These are phyloP conservation scores for Collybiopsis confluens DNA, from an alignment of 768 basidiomycete genomes.

Conservation along the genomic window DNA sequence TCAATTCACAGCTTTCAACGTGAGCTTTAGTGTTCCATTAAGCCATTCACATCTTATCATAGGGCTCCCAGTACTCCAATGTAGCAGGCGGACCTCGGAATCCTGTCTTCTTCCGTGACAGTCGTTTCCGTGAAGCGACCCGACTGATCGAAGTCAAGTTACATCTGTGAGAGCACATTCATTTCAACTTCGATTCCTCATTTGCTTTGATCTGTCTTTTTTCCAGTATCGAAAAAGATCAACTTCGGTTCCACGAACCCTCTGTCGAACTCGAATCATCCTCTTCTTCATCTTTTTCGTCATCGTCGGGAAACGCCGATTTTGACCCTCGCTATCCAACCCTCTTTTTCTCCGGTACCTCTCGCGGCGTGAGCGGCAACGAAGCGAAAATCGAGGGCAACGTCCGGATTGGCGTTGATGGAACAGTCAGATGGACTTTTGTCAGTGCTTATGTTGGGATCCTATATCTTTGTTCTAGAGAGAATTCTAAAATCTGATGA, in stretches of 20 bases:
- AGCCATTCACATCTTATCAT: conserved; percentile 7
- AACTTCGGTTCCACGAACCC: not conserved
- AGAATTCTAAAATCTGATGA: conserved; percentile 9
- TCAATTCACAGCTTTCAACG: conserved; percentile 41
- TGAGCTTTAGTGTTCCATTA: conserved; percentile 18
- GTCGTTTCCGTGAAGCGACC: conserved; percentile 59
- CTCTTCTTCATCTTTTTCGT: too few species aligned
- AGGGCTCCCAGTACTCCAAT: conserved; percentile 27
- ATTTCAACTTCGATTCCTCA: conserved; percentile 16
- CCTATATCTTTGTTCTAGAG: not conserved
- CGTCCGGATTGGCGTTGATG: conserved; percentile 44
- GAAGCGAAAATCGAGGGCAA: conserved; percentile 45
- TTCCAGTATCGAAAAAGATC: conserved; percentile 15
- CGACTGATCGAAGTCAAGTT: conserved; percentile 58
- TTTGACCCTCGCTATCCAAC: conserved; percentile 31
- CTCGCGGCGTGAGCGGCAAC: conserved; percentile 35
- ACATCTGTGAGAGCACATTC: conserved; percentile 24
- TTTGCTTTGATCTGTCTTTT: too few species aligned
- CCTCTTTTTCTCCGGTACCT: conserved; percentile 43
- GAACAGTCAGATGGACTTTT: conserved; percentile 52
- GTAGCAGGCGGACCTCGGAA: conserved; percentile 31
- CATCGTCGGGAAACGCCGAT: too few species aligned
- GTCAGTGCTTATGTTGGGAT: conserved; percentile 34
- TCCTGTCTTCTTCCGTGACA: conserved; percentile 49
- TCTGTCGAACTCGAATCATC: not conserved